Percentiles rank a stretch among this genome's conserved stretches.
Evolutionary conservation across 78 protist genomes (phyloP).

Genomic region (Dictyostelium brefeldianum): DNA sequence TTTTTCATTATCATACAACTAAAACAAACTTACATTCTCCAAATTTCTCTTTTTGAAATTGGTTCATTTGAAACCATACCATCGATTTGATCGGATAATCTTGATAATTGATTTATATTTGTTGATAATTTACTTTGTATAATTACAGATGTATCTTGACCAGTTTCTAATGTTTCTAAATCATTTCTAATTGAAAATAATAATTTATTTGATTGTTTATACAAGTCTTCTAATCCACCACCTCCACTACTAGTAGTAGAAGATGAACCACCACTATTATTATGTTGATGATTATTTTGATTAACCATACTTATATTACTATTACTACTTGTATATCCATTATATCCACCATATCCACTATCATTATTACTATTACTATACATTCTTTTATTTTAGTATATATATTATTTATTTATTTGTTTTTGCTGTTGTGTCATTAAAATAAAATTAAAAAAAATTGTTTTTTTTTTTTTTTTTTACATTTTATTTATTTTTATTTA

Average conservation of each 20-base stretch:
- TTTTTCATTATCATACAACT: too few relatives aligned
- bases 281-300: not conserved
- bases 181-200: constrained; percentile 44
- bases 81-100: constrained; percentile 55
- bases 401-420: not conserved
- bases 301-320: not conserved
- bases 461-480: too few relatives aligned
- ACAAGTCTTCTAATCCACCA: constrained; percentile 31
- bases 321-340: not conserved
- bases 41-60: constrained; percentile 59
- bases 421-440: too few relatives aligned
- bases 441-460: too few relatives aligned
- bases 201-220: constrained; percentile 51
- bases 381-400: not conserved
- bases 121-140: constrained; percentile 48
- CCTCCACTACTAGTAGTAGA: not conserved
- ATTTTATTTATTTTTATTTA: too few relatives aligned
- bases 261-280: not conserved
- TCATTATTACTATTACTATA: not conserved
- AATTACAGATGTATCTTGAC: constrained; percentile 56
- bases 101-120: constrained; percentile 52
- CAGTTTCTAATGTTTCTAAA: constrained; percentile 53
- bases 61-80: constrained; percentile 73
- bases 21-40: constrained; percentile 72
- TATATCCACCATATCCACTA: not conserved